Base-by-base conservation (phyloP, 2,329 filamentous ascomycete species). In the Rugonectria rugulosa region DNA sequence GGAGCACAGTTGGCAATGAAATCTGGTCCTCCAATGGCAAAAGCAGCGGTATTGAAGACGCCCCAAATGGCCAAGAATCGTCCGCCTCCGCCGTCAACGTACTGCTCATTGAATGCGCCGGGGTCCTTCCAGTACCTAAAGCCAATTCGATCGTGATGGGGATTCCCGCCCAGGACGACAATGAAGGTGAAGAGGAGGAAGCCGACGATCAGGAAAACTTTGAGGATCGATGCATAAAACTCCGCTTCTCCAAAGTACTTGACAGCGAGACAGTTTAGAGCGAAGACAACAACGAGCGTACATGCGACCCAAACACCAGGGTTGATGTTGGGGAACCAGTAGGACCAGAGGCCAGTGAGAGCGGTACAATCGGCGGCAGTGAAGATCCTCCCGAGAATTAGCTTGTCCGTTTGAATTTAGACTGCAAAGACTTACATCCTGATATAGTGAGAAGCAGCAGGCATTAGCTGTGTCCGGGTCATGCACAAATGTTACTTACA, bases 71-170 rank as follows among this genome's bases (percentile, higher is more conserved):
- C 48, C 36, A 53, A n/a, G 15, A 53, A 53, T 27, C 50, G 41
- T 4, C 50, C 50, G 14, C 17, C 21, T 2, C 17, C 50, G 14
- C 50, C 50, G 8, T 7, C 15, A 12, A 40, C n/a, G 9, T 40
- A 40, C 15, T 45, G 34, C 26, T 45, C 42, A 12, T 46, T 47
- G 21, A 54, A 47, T 2, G 44, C 43, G 9, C 51, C 51, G 2
- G 51, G 51, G 15, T 54, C 15, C 27, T 53, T 45, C 52, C 52
- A 55, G 31, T 55, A 55, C 26, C 38, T 23, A 21, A 55, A 55
- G 12, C 52, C 52, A 10, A 55, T 43, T n/a, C 51, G 51, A 20
- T 48, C 43, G 20, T 49, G 37, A 4, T 43, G 14, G 2, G 37
- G 44, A 36, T 44, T 44, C 6, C 44, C 45, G 6, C 52, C 52